Evolutionary conservation across 306 rosid genomes (phyloP).

Genomic region (Dalbergia oliveri): DNA sequence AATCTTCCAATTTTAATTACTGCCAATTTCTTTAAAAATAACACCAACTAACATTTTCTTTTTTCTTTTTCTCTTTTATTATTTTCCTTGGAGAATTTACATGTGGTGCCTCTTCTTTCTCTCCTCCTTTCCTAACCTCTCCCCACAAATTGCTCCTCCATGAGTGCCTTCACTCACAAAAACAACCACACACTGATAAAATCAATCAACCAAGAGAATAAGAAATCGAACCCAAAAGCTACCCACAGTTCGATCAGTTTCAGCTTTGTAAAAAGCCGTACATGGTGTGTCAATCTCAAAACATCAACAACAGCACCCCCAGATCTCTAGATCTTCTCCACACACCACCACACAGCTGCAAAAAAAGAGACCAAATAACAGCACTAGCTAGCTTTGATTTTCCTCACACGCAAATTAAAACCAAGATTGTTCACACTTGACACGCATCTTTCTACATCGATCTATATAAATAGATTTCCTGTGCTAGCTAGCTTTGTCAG

Average conservation of each 20-base stretch:
- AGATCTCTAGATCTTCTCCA: conserved; percentile 27
- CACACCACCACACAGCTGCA: conserved; percentile 18
- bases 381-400: neutral
- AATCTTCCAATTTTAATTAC: conserved; percentile 42
- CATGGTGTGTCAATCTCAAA: conserved; percentile 28
- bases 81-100: conserved; percentile 22
- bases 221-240: conserved; percentile 24
- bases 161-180: conserved; percentile 47
- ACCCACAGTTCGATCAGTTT: conserved; percentile 37
- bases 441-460: neutral
- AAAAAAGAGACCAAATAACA: conserved; percentile 33
- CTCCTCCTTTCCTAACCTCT: neutral
- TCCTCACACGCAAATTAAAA: neutral
- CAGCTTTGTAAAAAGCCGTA: conserved; percentile 31
- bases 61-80: neutral
- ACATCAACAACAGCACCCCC: conserved; percentile 32
- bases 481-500: conserved; percentile 39
- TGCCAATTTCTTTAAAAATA: conserved; percentile 29
- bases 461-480: no score
- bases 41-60: conserved; percentile 36
- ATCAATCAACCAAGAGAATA: conserved; percentile 11
- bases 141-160: conserved; percentile 40
- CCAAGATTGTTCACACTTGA: neutral
- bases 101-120: conserved; percentile 37
- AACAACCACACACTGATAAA: conserved; percentile 39